These are phyloP conservation scores for Rhizopogon rudus DNA, from an alignment of 768 basidiomycete species.

Conservation along the genomic window DNA sequence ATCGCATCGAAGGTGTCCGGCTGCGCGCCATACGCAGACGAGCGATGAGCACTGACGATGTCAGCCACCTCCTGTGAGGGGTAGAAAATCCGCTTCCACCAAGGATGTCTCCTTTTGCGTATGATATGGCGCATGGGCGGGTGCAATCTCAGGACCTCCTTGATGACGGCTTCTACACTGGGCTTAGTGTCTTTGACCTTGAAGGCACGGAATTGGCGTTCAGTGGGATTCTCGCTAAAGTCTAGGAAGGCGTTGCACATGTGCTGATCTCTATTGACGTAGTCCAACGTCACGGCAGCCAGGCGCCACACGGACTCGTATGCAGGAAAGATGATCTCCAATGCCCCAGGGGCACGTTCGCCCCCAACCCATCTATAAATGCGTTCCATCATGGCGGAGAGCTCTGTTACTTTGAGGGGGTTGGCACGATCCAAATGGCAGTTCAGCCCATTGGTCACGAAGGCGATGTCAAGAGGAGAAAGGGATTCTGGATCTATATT, in stretches of 20 bases:
- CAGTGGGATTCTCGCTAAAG: constrained; percentile 27
- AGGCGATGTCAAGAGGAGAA: constrained; percentile 25
- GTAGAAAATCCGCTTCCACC: constrained; percentile 10
- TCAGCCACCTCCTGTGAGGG: constrained; percentile 19
- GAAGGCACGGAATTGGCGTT: constrained; percentile 13
- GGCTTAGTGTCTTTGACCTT: constrained; percentile 7
- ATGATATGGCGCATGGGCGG: constrained; percentile 17
- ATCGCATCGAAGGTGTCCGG: constrained; percentile 42
- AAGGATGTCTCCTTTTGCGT: neutral
- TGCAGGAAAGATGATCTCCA: constrained; percentile 51
- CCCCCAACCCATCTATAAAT: constrained; percentile 32
- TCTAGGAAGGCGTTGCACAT: constrained; percentile 27
- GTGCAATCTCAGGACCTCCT: constrained; percentile 25
- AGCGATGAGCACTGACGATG: constrained; percentile 9
- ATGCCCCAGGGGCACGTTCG: constrained; percentile 19
- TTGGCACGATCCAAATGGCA: constrained; percentile 5
- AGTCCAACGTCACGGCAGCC: constrained; percentile 40
- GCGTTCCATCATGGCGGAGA: constrained; percentile 32
- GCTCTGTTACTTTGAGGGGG: neutral
- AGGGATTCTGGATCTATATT: constrained; percentile 22
- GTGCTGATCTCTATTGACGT: constrained; percentile 20
- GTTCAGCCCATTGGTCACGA: constrained; percentile 35
- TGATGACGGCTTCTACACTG: constrained; percentile 20
- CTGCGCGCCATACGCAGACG: constrained; percentile 19
- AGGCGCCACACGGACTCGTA: constrained; percentile 66